Evolutionary conservation across 75 land plant species (phyloP).

Genomic region (Cryptomeria japonica): DNA sequence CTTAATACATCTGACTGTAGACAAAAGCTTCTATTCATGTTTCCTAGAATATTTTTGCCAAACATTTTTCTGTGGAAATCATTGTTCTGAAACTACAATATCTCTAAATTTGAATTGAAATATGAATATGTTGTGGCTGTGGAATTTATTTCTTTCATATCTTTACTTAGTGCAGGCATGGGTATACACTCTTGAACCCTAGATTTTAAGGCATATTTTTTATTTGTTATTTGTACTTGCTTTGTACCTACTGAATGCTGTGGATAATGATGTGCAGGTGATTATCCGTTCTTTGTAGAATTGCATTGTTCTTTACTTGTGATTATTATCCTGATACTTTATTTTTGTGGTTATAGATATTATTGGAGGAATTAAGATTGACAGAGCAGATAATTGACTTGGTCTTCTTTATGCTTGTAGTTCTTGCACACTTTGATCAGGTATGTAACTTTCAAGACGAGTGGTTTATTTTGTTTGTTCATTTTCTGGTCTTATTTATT

Average conservation of each 20-base stretch:
- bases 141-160: no score
- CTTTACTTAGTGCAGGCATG: not conserved
- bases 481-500: not conserved
- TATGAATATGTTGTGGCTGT: not conserved
- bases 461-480: not conserved
- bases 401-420: slow-evolving; percentile 68
- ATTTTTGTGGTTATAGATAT: slow-evolving; percentile 48
- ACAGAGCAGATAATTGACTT: slow-evolving; percentile 86
- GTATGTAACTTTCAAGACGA: slow-evolving; percentile 28
- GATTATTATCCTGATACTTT: not conserved
- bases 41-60: not conserved
- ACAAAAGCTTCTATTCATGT: not conserved
- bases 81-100: not conserved
- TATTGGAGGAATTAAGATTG: slow-evolving; percentile 88
- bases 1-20: not conserved
- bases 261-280: not conserved
- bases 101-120: not conserved
- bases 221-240: no score
- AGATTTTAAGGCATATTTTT: no score
- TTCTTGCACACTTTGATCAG: slow-evolving; percentile 59
- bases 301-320: not conserved
- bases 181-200: not conserved
- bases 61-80: not conserved
- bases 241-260: not conserved
- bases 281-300: not conserved